A percentile compares a stretch with the other conserved stretches of the same genome.
Evolutionary conservation across 2,329 filamentous ascomycete genomes (phyloP).

Genomic region (Exophiala sp.): DNA sequence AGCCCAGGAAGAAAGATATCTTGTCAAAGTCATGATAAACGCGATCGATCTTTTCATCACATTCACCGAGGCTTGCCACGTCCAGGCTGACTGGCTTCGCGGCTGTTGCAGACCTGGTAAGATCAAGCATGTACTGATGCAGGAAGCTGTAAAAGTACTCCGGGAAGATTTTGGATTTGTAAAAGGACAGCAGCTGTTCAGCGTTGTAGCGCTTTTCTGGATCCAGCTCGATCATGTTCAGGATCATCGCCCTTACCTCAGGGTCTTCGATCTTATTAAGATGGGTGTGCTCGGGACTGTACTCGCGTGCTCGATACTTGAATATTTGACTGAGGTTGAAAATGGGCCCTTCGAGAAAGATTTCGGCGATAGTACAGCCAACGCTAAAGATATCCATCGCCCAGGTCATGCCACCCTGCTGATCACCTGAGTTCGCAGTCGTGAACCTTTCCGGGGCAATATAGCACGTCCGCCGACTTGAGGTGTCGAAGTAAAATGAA

Average conservation of each 20-base stretch:
- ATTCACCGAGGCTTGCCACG: slow-evolving; percentile 69
- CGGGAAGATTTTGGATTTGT: slow-evolving; percentile 86
- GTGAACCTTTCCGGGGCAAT: slow-evolving; percentile 90
- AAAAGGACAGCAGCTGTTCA: slow-evolving; percentile 89
- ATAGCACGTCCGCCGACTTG: slow-evolving; percentile 86
- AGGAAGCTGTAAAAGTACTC: slow-evolving; percentile 96
- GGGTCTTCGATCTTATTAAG: slow-evolving; percentile 81
- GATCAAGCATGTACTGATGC: slow-evolving; percentile 93
- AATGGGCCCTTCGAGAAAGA: slow-evolving; percentile 93
- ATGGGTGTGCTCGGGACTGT: slow-evolving; percentile 75
- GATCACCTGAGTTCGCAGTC: slow-evolving; percentile 59
- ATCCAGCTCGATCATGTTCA: slow-evolving; percentile 93
- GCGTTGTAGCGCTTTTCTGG: slow-evolving; percentile 88
- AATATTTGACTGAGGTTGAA: slow-evolving; percentile 96
- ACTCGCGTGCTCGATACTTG: slow-evolving; percentile 87
- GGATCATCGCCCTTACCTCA: slow-evolving; percentile 79
- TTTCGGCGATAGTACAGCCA: slow-evolving; percentile 91
- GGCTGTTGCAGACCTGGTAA: slow-evolving; percentile 83
- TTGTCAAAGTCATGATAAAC: slow-evolving; percentile 96
- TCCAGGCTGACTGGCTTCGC: slow-evolving; percentile 64
- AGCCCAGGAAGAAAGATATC: slow-evolving; percentile 88
- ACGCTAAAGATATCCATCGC: slow-evolving; percentile 99
- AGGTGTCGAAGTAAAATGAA: slow-evolving; percentile 95
- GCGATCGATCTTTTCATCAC: slow-evolving; percentile 88
- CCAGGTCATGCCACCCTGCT: slow-evolving; percentile 65